Conservation (phyloP, 2,329 filamentous ascomycete genomes). For the Pseudogymnoascus sp. region DNA sequence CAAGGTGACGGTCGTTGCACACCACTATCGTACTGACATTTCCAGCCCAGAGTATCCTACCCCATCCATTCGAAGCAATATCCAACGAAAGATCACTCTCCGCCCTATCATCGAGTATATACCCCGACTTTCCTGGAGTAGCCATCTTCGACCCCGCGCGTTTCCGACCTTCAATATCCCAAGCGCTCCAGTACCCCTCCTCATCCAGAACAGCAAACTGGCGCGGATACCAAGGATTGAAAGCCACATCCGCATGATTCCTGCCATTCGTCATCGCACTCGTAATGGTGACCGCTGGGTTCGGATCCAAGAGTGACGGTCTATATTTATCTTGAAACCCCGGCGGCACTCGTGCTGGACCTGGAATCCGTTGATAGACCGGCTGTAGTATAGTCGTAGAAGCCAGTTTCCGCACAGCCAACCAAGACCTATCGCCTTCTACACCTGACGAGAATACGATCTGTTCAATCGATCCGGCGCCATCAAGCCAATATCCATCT, state of each 20-base stretch:
- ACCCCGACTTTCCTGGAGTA: slow-evolving; percentile 17
- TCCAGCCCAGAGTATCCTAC: slow-evolving; percentile 38
- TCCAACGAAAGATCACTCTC: slow-evolving; percentile 9
- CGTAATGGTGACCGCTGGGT: slow-evolving; percentile 45
- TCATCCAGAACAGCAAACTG: slow-evolving; percentile 60
- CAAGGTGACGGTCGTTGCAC: slow-evolving; percentile 32
- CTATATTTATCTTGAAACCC: slow-evolving; percentile 15
- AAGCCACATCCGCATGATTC: slow-evolving; percentile 53
- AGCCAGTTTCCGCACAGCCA: slow-evolving; percentile 37
- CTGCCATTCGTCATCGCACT: slow-evolving; percentile 43
- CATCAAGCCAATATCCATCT: slow-evolving; percentile 24
- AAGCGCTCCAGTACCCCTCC: slow-evolving; percentile 57
- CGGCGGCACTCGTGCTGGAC: slow-evolving; percentile 8
- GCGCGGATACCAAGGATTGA: slow-evolving; percentile 51
- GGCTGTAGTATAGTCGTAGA: slow-evolving; percentile 35
- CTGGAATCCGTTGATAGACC: slow-evolving; percentile 14
- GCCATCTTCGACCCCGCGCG: slow-evolving; percentile 13
- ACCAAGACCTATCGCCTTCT: slow-evolving; percentile 30
- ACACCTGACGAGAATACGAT: slow-evolving; percentile 34
- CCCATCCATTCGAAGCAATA: slow-evolving; percentile 35
- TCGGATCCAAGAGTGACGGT: slow-evolving; percentile 45
- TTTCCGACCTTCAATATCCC: slow-evolving; percentile 37
- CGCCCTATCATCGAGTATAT: slow-evolving; percentile 20
- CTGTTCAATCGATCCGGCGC: slow-evolving; percentile 39
- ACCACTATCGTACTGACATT: slow-evolving; percentile 37